These are phyloP conservation scores for Eutypa lata DNA, from an alignment of 2,329 filamentous ascomycete species.

Conservation along the genomic window DNA sequence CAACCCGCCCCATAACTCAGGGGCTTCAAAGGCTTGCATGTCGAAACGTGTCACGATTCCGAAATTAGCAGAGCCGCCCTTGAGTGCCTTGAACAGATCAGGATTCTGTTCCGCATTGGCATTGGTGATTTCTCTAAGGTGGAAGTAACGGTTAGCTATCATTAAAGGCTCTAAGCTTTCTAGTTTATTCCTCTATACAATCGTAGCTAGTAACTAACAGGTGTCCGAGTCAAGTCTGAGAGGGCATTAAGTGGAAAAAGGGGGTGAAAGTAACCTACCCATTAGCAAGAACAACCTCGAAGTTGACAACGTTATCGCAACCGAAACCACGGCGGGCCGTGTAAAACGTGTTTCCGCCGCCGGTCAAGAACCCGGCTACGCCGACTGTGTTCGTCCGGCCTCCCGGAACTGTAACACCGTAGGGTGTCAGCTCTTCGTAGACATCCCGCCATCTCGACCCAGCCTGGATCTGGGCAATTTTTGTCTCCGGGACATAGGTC, in stretches of 20 bases:
- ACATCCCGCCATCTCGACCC: conserved; percentile 20
- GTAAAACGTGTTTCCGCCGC: conserved; percentile 22
- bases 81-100: conserved; percentile 42
- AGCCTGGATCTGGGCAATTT: conserved; percentile 27
- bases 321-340: conserved; percentile 35
- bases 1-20: conserved; percentile 15
- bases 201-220: no score
- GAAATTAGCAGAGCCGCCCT: conserved; percentile 44
- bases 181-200: no score
- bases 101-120: conserved; percentile 32
- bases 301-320: conserved; percentile 42
- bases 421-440: conserved; percentile 15
- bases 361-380: conserved; percentile 22
- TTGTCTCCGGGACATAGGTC: conserved; percentile 20
- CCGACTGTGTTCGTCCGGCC: conserved; percentile 22
- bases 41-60: conserved; percentile 34
- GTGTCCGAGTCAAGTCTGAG: no score
- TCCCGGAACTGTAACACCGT: conserved; percentile 18
- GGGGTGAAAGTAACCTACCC: conserved; percentile 18
- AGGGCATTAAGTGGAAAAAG: no score
- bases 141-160: background rate
- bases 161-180: no score
- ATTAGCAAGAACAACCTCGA: conserved; percentile 39
- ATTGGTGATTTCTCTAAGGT: conserved; percentile 29
- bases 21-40: conserved; percentile 11